Conservation (phyloP, 805 yeast genomes). For the Zygoascus bituminiphila region DNA sequence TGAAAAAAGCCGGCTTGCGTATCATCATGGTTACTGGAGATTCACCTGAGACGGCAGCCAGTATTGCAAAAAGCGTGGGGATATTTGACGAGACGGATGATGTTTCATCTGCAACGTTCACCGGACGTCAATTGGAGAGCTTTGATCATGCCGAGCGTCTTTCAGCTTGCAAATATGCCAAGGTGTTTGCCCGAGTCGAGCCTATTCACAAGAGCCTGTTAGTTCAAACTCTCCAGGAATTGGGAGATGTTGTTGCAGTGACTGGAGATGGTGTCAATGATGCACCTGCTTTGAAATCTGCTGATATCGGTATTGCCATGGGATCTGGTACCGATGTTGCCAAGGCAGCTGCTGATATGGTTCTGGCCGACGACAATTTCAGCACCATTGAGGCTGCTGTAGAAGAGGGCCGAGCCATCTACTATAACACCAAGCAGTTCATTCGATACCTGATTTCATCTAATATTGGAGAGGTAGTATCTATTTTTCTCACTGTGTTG, state of each 20-base stretch:
- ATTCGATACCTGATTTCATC: conserved; percentile 41
- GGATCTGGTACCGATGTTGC: conserved; percentile 58
- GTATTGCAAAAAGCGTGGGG: conserved; percentile 37
- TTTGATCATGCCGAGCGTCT: conserved; percentile 30
- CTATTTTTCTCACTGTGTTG: conserved; percentile 46
- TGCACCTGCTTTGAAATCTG: conserved; percentile 50
- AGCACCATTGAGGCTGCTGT: conserved; percentile 50
- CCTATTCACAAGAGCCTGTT: conserved; percentile 46
- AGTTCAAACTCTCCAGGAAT: conserved; percentile 38
- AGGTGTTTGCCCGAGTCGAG: conserved; percentile 47
- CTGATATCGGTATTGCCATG: conserved; percentile 56
- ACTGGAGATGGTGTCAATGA: conserved; percentile 57
- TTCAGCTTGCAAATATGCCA: conserved; percentile 38
- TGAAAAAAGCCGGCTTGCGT: conserved; percentile 41
- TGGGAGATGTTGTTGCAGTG: conserved; percentile 49
- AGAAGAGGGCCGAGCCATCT: conserved; percentile 46
- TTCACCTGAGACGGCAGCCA: conserved; percentile 32
- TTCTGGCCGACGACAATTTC: conserved; percentile 46
- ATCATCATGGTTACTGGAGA: conserved; percentile 42
- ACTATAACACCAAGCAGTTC: conserved; percentile 36
- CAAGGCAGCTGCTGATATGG: conserved; percentile 50
- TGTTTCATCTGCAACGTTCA: conserved; percentile 34
- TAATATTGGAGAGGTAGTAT: conserved; percentile 51
- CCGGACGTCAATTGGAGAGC: conserved; percentile 32
- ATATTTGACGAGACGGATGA: conserved; percentile 27